Conservation (phyloP, 495 filamentous ascomycete species). For the Cercophora newfieldiana region DNA sequence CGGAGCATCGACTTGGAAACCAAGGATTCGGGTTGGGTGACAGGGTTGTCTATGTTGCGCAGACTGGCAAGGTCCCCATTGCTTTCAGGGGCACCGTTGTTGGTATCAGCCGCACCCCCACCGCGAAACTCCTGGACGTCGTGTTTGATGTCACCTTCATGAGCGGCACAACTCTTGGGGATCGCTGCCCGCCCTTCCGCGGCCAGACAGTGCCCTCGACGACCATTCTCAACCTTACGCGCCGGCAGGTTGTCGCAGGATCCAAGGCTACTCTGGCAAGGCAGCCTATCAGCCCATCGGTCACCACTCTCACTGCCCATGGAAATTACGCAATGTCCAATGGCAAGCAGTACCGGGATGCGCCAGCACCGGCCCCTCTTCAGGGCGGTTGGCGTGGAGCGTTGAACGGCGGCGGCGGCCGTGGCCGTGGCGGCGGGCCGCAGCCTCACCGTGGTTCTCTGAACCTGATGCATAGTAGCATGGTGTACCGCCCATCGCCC, state of each 20-base stretch:
- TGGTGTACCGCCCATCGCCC: conserved; percentile 39
- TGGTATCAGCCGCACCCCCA: conserved; percentile 81
- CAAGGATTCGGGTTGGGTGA: conserved; percentile 87
- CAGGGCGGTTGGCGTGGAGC: conserved; percentile 72
- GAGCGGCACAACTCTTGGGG: conserved; percentile 86
- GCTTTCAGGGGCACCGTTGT: conserved; percentile 88
- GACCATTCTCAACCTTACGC: conserved; percentile 82
- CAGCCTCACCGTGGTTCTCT: conserved; percentile 37
- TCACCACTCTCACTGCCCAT: conserved; percentile 59
- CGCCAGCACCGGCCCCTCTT: conserved; percentile 66
- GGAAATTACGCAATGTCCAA: conserved; percentile 62
- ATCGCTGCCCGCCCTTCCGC: conserved; percentile 91
- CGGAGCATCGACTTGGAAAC: conserved; percentile 82
- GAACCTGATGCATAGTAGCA: conserved; percentile 46
- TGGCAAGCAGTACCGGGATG: conserved; percentile 66
- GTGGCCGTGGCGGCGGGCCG: conserved; percentile 37
- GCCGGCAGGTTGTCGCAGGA: conserved; percentile 74
- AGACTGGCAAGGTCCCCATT: conserved; percentile 92
- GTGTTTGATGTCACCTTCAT: conserved; percentile 95
- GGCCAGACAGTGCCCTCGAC: conserved; percentile 85
- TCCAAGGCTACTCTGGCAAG: conserved; percentile 66
- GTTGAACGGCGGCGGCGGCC: conserved; percentile 44
- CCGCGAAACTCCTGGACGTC: conserved; percentile 80
- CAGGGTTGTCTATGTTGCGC: conserved; percentile 87
- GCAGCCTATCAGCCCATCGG: conserved; percentile 54